A percentile compares a stretch with the other conserved stretches of the same genome.
Conservation (phyloP, 805 yeast genomes). For the Ogataea saltuana region DNA sequence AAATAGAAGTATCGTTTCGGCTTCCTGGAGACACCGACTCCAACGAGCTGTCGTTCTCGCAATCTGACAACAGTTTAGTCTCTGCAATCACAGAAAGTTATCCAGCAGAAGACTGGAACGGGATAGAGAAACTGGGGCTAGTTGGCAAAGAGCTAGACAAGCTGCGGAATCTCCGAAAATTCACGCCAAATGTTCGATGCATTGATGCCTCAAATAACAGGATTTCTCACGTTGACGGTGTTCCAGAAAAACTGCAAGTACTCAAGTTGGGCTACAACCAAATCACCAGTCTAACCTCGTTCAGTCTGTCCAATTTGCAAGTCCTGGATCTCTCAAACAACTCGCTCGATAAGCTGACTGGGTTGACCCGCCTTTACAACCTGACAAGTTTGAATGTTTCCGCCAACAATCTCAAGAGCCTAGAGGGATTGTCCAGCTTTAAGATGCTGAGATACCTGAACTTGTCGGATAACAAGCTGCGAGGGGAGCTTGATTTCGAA, state of each 20-base stretch:
- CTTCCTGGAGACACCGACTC: conserved; percentile 15
- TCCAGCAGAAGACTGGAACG: conserved; percentile 46
- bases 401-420: conserved; percentile 37
- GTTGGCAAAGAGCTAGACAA: conserved; percentile 38
- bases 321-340: conserved; percentile 43
- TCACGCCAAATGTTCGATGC: conserved; percentile 44
- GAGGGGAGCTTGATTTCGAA: conserved; percentile 41
- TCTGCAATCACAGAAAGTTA: conserved; percentile 46
- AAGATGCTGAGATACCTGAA: conserved; percentile 43
- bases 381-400: conserved; percentile 42
- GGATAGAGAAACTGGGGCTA: conserved; percentile 40
- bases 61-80: conserved; percentile 44
- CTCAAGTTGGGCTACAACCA: conserved; percentile 41
- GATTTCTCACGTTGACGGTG: conserved; percentile 45
- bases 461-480: conserved; percentile 42
- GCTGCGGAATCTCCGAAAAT: conserved; percentile 43
- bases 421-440: conserved; percentile 41
- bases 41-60: conserved; percentile 48
- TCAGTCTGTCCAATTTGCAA: conserved; percentile 44
- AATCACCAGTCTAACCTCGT: conserved; percentile 44
- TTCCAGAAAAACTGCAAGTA: conserved; percentile 42
- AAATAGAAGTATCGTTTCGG: conserved; percentile 26
- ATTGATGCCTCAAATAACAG: conserved; percentile 45
- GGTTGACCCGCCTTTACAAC: conserved; percentile 41
- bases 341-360: conserved; percentile 37